Evolutionary conservation across 257 asterid species (phyloP).

Genomic region (Solanum tacnaense): DNA sequence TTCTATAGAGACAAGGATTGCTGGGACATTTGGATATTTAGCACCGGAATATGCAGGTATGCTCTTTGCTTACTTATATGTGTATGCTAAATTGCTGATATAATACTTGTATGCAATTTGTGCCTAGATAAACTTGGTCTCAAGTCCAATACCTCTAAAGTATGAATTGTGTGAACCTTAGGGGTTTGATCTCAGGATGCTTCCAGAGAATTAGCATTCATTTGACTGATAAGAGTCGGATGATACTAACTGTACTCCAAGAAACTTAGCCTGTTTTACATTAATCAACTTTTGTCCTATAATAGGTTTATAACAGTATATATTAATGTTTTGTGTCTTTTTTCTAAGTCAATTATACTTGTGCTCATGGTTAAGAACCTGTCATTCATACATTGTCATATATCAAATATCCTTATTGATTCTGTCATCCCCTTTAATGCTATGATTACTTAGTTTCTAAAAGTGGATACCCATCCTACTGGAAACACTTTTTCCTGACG

Average conservation of each 20-base stretch:
- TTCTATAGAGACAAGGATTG: conserved; percentile 77
- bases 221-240: background rate
- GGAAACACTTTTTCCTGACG: background rate
- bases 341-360: background rate
- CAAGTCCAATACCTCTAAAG: background rate
- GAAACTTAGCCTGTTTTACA: background rate
- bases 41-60: conserved; percentile 98
- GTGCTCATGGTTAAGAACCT: background rate
- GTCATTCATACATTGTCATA: background rate
- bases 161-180: background rate
- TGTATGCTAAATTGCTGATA: background rate
- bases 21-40: conserved; percentile 89
- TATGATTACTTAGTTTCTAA: background rate
- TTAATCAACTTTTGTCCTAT: background rate
- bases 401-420: background rate
- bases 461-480: background rate
- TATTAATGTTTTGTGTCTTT: background rate
- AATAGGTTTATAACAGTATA: background rate
- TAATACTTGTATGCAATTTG: background rate
- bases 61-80: background rate
- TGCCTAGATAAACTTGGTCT: background rate
- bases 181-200: background rate
- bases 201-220: background rate
- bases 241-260: background rate
- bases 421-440: background rate